Evolutionary conservation across 208 protist genomes (phyloP).

Genomic region (Naegleria lovaniensis): DNA sequence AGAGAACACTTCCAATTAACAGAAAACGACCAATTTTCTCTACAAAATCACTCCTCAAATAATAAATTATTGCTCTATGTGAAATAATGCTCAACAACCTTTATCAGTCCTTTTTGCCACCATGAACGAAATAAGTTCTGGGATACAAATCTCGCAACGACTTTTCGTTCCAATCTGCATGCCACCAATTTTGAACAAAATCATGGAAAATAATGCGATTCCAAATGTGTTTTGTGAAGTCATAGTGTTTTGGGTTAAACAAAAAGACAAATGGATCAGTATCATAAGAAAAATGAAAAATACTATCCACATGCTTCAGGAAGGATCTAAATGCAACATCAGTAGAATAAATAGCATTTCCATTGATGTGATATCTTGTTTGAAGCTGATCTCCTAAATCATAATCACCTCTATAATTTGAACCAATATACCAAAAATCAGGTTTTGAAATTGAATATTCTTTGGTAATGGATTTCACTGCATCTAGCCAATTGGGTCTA

Average conservation of each 20-base stretch:
- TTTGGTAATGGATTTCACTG: background rate
- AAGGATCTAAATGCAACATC: background rate
- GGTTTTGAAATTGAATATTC: background rate
- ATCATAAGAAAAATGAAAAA: background rate
- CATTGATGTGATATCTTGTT: background rate
- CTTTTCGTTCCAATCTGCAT: background rate
- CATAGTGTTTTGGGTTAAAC: background rate
- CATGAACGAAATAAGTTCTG: background rate
- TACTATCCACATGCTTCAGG: background rate
- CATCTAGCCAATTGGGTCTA: background rate
- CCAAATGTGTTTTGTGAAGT: background rate
- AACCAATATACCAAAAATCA: background rate
- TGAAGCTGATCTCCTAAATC: background rate
- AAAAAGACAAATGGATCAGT: background rate
- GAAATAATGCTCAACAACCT: too few species aligned
- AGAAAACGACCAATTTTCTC: background rate
- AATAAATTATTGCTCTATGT: background rate
- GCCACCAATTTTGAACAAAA: background rate
- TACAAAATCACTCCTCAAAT: background rate
- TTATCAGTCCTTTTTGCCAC: too few species aligned
- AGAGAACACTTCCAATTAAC: background rate
- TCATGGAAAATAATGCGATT: background rate
- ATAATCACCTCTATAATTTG: background rate
- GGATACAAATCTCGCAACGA: background rate
- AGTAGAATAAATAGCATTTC: background rate